Percentiles rank a stretch among this genome's conserved stretches.
phyloP scores from a whole-genome alignment of 768 basidiomycete genomes.

The Suillus spraguei region DNA sequence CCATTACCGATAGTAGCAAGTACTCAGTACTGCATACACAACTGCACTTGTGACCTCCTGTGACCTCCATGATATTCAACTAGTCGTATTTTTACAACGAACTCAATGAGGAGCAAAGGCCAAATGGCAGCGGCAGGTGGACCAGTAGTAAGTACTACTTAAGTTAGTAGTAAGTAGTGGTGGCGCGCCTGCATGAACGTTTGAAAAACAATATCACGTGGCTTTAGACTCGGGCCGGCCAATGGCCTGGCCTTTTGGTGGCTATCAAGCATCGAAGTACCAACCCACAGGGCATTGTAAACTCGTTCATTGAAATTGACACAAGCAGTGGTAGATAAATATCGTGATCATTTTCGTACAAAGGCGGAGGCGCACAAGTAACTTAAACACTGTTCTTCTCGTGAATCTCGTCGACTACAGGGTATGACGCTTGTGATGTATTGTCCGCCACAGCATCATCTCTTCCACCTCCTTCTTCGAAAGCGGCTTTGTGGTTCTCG shows the following conservation, averaged over 20 bases:
- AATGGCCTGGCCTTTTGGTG: no score
- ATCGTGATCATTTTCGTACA: neutral
- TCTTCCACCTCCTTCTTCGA: slow-evolving; percentile 70
- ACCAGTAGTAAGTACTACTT: neutral
- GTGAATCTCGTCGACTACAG: neutral
- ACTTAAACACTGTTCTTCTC: neutral
- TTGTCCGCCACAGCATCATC: slow-evolving; percentile 44
- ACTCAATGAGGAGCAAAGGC: neutral
- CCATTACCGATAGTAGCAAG: no score
- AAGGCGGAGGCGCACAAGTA: neutral
- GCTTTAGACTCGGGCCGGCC: no score
- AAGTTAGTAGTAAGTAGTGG: neutral
- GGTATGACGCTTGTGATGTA: slow-evolving; percentile 11
- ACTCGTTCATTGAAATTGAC: neutral
- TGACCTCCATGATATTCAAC: no score
- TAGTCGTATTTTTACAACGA: neutral
- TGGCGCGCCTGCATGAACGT: no score
- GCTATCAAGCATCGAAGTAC: neutral
- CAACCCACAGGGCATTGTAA: neutral
- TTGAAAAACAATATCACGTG: no score
- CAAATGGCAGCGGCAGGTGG: neutral
- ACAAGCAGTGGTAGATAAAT: neutral
- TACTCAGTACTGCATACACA: no score
- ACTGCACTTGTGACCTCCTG: no score
- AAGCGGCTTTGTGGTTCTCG: slow-evolving; percentile 79